Base-by-base conservation (phyloP, 1,284 basidiomycete genomes). In the Pholiota adiposa region DNA sequence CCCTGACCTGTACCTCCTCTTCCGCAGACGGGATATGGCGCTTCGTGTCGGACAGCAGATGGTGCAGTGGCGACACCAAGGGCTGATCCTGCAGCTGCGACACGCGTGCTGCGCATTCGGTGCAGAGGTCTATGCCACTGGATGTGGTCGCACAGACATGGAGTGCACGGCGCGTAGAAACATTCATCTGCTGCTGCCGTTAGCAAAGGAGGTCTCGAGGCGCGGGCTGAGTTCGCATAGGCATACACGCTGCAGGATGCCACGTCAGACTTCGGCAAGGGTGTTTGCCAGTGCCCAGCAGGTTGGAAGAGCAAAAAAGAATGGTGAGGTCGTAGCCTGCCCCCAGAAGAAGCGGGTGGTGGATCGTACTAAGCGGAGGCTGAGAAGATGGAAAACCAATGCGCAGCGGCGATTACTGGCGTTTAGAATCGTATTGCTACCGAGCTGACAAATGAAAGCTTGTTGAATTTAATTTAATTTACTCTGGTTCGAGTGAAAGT, bases 31-130 rank as follows among this genome's bases (percentile, higher is more conserved):
- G 59, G 8, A 57, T 31, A 33, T 61, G 44, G 25, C 59, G 55
- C 23, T 36, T 57, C 5, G 54, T 57, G 14, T 57, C 38, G 3
- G 54, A 56, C 16, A 61, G 55, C 18, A 57, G 59, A 40, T 61
- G 59, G 29, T 52, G 19, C 21, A 61, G 29, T 14, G 59, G 59
- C 0, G 59, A 61, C 14, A 23, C 31, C 7, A 61, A 29, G 14
- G 59, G 51, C 8, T 9, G 25, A 2, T 3, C 11, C 16, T 41
- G 51, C 3, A 61, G 51, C 21, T 57, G 50, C 8, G 55, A 50
- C 9, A 57, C 44, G 4, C 19, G 41, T 3, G 23, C 27, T 7
- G 51, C 41, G 49, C 59, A 60, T 31, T 16, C 44, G 21, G 23
- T 12, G 12, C 44, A 46, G 44, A 46, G 23, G 14, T 46, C 44